Evolutionary conservation across 106 monocot genomes (phyloP), one percentile per base, ranked within the genome.

Genomic region (Dioscorea zingiberensis): DNA sequence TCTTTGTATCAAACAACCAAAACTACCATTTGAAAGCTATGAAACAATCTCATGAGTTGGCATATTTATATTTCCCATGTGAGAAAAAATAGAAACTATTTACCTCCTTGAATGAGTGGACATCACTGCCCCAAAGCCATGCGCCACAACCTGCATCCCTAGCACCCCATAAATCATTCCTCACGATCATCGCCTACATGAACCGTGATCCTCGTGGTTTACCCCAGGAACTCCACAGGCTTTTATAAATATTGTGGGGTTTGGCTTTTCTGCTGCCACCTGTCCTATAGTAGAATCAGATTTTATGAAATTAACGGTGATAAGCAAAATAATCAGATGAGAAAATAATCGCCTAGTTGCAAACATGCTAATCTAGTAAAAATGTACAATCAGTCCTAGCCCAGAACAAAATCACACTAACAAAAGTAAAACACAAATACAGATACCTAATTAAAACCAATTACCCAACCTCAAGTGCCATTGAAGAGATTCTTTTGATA

Each of bases 181-280:
- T 81, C n/a, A 19, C 97, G 79, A 64, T 98, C 97, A 76, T 98
- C 97, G 18, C 97, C 97, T 9, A 98, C 78, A 71, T 98, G 97
- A 27, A 98, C 91, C 18, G 88, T 91, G n/a, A 72, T 88, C 97
- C 63, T 98, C 97, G 21, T 92, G 97, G 27, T 98, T 84, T 58
- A 98, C 88, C 45, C 88, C 92, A 58, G 92, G 58, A 14, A 86
- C 54, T 7, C 92, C 97, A 64, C 97, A 98, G 1, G 97, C 97
- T 72, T 89, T 98, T 17, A 98, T 49, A 71, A 98, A 98, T 73
- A 98, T 98, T 10, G 81, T 98, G 3, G 97, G 97, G 62, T 98
- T 98, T 58, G 97, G 97, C 47, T 98, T 98, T 78, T 98, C 97
- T 14, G 92, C 97, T 54, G 85, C 85, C n/a, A 98, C 92, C 97